A percentile compares a stretch with the other conserved stretches of the same genome.
These are phyloP conservation scores for Phytophthora quininea DNA, from an alignment of 352 stramenopile species.

Conservation along the genomic window DNA sequence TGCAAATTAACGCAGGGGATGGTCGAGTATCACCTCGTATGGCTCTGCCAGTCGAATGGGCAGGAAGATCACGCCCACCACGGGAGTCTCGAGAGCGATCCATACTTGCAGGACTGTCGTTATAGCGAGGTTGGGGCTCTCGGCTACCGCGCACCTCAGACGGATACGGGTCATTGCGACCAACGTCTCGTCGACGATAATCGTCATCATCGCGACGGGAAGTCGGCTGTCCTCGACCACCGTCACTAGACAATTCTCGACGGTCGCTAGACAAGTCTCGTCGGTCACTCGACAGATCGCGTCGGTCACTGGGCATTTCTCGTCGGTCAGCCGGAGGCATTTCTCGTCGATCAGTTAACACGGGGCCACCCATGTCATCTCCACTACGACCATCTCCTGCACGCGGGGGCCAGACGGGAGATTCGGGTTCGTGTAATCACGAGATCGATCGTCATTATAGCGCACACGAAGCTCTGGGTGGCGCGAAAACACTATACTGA, in stretches of 20 bases:
- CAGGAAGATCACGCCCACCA: constrained; percentile 35
- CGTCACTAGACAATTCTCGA: constrained; percentile 1
- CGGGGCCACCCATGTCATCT: constrained; percentile 4
- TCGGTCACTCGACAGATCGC: neutral
- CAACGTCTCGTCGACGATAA: constrained; percentile 25
- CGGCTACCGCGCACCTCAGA: constrained; percentile 23
- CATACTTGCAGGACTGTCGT: constrained; percentile 26
- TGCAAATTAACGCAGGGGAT: constrained; percentile 84
- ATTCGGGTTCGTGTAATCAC: constrained; percentile 79
- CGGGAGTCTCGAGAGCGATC: constrained; percentile 35
- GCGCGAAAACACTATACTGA: constrained; percentile 80
- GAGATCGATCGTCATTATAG: constrained; percentile 78
- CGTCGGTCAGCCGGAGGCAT: constrained; percentile 19
- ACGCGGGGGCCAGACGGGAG: constrained; percentile 51
- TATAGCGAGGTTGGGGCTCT: constrained; percentile 22
- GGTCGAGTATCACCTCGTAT: constrained; percentile 60
- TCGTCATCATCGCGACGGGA: constrained; percentile 23
- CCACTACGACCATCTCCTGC: constrained; percentile 21
- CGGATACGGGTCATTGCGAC: constrained; percentile 31
- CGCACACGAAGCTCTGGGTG: constrained; percentile 73
- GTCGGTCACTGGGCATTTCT: constrained; percentile 7
- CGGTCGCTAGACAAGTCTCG: no score
- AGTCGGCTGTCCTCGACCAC: constrained; percentile 24
- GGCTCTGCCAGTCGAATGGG: constrained; percentile 68
- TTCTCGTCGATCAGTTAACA: constrained; percentile 24